Evolutionary conservation across 352 stramenopile species (phyloP).

Genomic region (Salisapilia sapeloensis): DNA sequence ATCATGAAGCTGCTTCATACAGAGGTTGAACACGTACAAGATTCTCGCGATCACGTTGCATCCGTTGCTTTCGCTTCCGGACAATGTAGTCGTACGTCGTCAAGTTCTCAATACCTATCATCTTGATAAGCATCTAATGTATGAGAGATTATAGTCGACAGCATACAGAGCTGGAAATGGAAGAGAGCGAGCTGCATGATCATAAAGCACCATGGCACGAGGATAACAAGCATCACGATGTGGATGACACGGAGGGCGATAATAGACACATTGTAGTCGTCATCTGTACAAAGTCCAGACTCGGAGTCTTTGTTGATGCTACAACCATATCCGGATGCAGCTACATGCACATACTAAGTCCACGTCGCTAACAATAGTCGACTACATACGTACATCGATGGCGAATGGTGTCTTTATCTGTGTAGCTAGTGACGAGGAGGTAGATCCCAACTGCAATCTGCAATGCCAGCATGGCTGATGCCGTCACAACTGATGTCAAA

Average conservation of each 20-base stretch:
- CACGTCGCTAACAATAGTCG: slow-evolving; percentile 1
- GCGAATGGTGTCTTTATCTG: slow-evolving; percentile 18
- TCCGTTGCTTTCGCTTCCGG: slow-evolving; percentile 56
- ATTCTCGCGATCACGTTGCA: slow-evolving; percentile 36
- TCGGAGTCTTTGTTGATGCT: slow-evolving; percentile 15
- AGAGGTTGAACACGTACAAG: slow-evolving; percentile 57
- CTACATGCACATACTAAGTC: slow-evolving; percentile 3
- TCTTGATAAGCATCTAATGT: slow-evolving; percentile 1
- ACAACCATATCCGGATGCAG: slow-evolving; percentile 50
- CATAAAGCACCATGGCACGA: slow-evolving; percentile 57
- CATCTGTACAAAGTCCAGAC: slow-evolving; percentile 30
- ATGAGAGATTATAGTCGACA: too few species aligned
- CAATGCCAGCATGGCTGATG: slow-evolving; percentile 39
- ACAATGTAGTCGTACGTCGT: slow-evolving; percentile 84
- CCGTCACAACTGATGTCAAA: slow-evolving; percentile 43
- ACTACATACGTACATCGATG: slow-evolving; percentile 11
- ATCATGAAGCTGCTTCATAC: slow-evolving; percentile 4
- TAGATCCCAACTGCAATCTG: slow-evolving; percentile 53
- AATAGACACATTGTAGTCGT: slow-evolving; percentile 31
- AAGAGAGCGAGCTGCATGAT: slow-evolving; percentile 68
- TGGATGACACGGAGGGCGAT: slow-evolving; percentile 42
- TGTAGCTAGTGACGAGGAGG: slow-evolving; percentile 35
- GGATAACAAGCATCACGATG: slow-evolving; percentile 38
- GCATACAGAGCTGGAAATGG: slow-evolving; percentile 72
- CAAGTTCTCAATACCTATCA: slow-evolving; percentile 51